phyloP scores from a whole-genome alignment of 345 rosid species.

The Moricandia arvensis region DNA sequence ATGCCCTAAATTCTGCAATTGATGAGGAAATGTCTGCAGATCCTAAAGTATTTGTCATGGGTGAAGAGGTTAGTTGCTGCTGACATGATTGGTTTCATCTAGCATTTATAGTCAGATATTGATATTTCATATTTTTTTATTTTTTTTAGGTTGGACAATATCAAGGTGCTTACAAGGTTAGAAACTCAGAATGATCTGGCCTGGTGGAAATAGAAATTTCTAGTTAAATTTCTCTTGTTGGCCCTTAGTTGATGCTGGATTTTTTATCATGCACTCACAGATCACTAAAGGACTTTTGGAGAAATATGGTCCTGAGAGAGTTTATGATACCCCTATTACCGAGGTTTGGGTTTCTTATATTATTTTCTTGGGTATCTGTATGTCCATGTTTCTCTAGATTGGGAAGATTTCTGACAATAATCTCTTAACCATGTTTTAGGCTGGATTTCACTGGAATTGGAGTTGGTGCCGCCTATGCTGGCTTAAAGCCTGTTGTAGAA shows the following conservation, averaged over 20 bases:
- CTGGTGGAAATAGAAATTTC: not conserved
- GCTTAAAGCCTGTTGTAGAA: constrained; percentile 80
- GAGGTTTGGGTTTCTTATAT: constrained; percentile 49
- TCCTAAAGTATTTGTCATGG: constrained; percentile 85
- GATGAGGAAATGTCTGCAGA: constrained; percentile 98
- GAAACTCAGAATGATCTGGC: constrained; percentile 8
- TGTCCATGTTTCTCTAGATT: not conserved
- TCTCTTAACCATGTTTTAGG: constrained; percentile 43
- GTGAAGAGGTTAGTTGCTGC: constrained; percentile 72
- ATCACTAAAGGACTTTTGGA: constrained; percentile 78
- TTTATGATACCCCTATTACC: constrained; percentile 89
- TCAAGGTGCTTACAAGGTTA: constrained; percentile 99
- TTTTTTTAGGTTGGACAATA: constrained; percentile 90
- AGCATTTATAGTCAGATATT: constrained; percentile 7
- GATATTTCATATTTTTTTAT: constrained; percentile 3
- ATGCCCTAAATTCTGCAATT: constrained; percentile 79
- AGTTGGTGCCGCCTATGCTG: constrained; percentile 93
- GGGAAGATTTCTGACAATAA: constrained; percentile 5
- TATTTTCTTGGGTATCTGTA: not conserved
- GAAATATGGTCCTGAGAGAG: constrained; percentile 92
- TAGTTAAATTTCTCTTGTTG: not conserved
- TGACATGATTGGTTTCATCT: constrained; percentile 11
- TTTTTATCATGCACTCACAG: constrained; percentile 34
- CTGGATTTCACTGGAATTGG: constrained; percentile 98
- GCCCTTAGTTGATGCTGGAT: constrained; percentile 2